Conservation (phyloP, 495 filamentous ascomycete genomes). For the Penicillium goetzii region DNA sequence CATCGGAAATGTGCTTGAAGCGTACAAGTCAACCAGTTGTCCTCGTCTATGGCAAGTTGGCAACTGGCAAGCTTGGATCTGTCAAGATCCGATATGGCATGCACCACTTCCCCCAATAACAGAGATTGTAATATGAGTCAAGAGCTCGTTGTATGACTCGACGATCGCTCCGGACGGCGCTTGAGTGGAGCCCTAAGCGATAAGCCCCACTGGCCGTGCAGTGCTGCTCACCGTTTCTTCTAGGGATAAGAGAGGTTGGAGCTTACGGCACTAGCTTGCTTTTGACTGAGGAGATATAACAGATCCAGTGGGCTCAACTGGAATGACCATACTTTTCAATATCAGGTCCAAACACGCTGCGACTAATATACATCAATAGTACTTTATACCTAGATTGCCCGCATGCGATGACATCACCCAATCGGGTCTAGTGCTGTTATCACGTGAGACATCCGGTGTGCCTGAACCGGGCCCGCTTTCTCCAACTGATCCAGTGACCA, state of each 20-base stretch:
- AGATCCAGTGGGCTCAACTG: too few relatives aligned
- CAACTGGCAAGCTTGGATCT: neutral
- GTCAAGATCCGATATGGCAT: neutral
- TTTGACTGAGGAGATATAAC: too few relatives aligned
- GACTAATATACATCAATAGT: too few relatives aligned
- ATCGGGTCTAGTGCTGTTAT: neutral
- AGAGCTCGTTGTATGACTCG: constrained; percentile 5
- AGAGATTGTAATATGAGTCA: neutral
- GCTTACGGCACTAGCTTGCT: neutral
- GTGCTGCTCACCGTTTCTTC: constrained; percentile 2
- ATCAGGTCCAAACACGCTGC: too few relatives aligned
- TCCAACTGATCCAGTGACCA: constrained; percentile 7
- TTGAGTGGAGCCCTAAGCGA: neutral
- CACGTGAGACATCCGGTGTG: constrained; percentile 10
- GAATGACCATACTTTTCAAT: too few relatives aligned
- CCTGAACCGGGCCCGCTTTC: constrained; percentile 5
- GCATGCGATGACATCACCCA: constrained; percentile 17
- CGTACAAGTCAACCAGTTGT: neutral
- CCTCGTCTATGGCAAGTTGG: neutral
- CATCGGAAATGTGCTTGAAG: neutral
- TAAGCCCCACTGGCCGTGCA: neutral
- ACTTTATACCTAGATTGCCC: neutral
- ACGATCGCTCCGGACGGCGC: neutral
- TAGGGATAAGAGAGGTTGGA: neutral
- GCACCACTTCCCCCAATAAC: neutral